Conservation (phyloP, 176 grass and related monocot species). For the Pontederia paniculata region DNA sequence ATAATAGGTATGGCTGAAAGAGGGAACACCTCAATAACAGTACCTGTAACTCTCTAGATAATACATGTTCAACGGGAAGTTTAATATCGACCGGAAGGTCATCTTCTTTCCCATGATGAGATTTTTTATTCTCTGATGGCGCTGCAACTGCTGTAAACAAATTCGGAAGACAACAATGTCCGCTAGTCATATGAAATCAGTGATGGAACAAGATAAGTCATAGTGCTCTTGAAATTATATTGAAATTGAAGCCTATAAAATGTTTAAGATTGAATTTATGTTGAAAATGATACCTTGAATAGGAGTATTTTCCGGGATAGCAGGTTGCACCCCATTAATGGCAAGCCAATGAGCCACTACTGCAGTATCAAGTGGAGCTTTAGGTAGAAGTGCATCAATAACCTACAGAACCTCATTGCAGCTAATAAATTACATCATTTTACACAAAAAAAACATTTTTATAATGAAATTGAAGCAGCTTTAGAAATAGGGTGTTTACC, state of each 20-base stretch:
- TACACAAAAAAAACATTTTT: no score
- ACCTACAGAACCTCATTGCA: conserved; percentile 33
- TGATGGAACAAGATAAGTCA: not conserved
- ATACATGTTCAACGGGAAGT: conserved; percentile 93
- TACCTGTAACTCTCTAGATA: conserved; percentile 87
- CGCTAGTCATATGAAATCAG: not conserved
- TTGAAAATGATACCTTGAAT: conserved; percentile 41
- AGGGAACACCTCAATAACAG: not conserved
- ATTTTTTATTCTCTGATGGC: conserved; percentile 54
- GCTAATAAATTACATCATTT: no score
- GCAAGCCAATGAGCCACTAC: conserved; percentile 90
- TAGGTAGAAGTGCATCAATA: conserved; percentile 59
- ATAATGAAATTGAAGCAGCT: no score
- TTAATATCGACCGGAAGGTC: conserved; percentile 70
- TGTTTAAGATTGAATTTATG: no score
- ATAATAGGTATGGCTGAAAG: no score
- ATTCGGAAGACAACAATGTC: not conserved
- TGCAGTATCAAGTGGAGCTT: conserved; percentile 75
- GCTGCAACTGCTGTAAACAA: conserved; percentile 41
- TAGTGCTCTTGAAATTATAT: not conserved
- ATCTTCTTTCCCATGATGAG: conserved; percentile 68
- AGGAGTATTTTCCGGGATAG: conserved; percentile 87
- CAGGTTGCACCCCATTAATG: conserved; percentile 84
- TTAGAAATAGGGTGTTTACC: conserved; percentile 23
- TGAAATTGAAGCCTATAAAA: no score